Evolutionary conservation across 106 monocot species (phyloP).

Genomic region (Phalaenopsis equestris): DNA sequence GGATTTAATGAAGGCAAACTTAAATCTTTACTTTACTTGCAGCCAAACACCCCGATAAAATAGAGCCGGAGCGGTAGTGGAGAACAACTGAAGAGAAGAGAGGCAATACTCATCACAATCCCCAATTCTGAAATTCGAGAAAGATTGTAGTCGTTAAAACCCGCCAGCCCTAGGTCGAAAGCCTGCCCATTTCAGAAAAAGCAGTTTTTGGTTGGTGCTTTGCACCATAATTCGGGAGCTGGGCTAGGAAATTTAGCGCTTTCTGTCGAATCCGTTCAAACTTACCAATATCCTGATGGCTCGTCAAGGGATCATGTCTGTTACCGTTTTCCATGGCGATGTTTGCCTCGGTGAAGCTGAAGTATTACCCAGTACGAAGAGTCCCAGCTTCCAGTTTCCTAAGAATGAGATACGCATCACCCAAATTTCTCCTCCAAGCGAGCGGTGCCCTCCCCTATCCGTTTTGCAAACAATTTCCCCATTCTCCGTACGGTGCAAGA

Average conservation of each 20-base stretch:
- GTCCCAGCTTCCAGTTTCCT: constrained; percentile 17
- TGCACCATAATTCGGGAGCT: background rate
- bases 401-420: constrained; percentile 51
- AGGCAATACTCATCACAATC: no score
- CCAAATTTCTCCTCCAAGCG: constrained; percentile 50
- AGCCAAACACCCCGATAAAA: no score
- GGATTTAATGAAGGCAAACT: no score
- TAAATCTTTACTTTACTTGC: no score
- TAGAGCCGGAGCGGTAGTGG: no score
- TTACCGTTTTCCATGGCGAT: constrained; percentile 38
- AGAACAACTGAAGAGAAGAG: no score
- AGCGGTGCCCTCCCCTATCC: constrained; percentile 59
- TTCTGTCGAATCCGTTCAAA: background rate
- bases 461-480: constrained; percentile 64
- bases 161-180: background rate
- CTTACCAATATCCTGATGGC: background rate
- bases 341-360: constrained; percentile 48
- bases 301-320: constrained; percentile 12
- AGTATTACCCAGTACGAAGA: constrained; percentile 24
- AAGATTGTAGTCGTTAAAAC: background rate
- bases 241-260: background rate
- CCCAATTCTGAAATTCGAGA: background rate
- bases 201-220: background rate
- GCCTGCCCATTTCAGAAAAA: background rate
- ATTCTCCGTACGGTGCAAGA: constrained; percentile 54